These are phyloP conservation scores for Areca catechu DNA, from an alignment of 176 grass and related monocot genomes.

Conservation along the genomic window DNA sequence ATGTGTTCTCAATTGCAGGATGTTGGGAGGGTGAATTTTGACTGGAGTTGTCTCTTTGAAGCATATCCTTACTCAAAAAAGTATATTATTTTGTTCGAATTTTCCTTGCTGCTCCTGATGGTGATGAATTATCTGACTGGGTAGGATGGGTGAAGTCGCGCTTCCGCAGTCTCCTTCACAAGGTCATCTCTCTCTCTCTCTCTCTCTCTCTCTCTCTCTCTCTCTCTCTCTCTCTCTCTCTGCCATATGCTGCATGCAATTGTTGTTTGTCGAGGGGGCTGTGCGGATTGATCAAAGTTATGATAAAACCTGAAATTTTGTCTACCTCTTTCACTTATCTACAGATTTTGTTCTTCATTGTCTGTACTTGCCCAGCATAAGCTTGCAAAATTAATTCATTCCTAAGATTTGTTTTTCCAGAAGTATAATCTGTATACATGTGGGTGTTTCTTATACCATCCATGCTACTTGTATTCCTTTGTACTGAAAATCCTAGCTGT, in stretches of 20 bases:
- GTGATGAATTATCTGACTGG: constrained; percentile 54
- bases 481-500: no score
- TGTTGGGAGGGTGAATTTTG: constrained; percentile 32
- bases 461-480: no score
- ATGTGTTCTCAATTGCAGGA: constrained; percentile 36
- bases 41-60: constrained; percentile 51
- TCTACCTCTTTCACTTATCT: no score
- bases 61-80: constrained; percentile 38
- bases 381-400: no score
- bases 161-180: constrained; percentile 53
- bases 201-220: neutral
- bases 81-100: constrained; percentile 47
- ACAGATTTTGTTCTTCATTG: no score
- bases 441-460: no score
- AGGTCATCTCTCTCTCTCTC: constrained; percentile 28
- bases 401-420: no score
- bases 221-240: constrained; percentile 5
- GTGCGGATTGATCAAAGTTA: no score
- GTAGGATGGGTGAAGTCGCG: constrained; percentile 74
- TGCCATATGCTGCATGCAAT: neutral
- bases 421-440: no score
- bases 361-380: no score
- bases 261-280: no score
- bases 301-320: no score
- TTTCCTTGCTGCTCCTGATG: constrained; percentile 40